Percentiles rank a stretch among this genome's conserved stretches.
These are phyloP conservation scores for Eutypella sp. DNA, from an alignment of 2,329 filamentous ascomycete genomes.

Conservation along the genomic window DNA sequence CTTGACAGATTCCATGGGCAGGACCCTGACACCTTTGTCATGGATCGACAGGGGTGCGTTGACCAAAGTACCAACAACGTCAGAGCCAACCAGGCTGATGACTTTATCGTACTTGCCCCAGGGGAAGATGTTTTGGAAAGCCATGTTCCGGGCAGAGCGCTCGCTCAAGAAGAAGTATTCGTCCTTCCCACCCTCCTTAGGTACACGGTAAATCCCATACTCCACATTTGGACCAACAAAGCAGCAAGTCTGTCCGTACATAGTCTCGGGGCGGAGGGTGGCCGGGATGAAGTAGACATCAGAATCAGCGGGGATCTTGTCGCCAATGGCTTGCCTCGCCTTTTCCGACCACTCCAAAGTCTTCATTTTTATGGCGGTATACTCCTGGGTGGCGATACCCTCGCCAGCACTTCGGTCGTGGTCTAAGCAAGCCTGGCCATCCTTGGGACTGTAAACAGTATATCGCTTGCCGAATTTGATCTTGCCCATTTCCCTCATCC, in stretches of 20 bases:
- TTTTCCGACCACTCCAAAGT: constrained; percentile 83
- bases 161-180: constrained; percentile 84
- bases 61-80: constrained; percentile 82
- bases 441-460: constrained; percentile 88
- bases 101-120: constrained; percentile 56
- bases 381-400: constrained; percentile 82
- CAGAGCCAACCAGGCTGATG: constrained; percentile 68
- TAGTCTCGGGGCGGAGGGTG: constrained; percentile 91
- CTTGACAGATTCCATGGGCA: constrained; percentile 93
- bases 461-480: constrained; percentile 92
- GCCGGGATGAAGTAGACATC: constrained; percentile 88
- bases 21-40: constrained; percentile 74
- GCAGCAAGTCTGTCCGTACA: constrained; percentile 97
- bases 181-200: constrained; percentile 58
- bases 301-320: constrained; percentile 72
- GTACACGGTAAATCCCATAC: constrained; percentile 70
- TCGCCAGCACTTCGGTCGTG: constrained; percentile 80
- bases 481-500: constrained; percentile 81
- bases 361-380: constrained; percentile 86
- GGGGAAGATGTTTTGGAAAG: constrained; percentile 83
- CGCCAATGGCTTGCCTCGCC: constrained; percentile 65
- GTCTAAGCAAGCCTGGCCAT: constrained; percentile 82
- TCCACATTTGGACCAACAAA: constrained; percentile 87
- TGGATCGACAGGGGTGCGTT: constrained; percentile 85
- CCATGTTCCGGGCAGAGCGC: constrained; percentile 90